phyloP scores from a whole-genome alignment of 148 eudicot genomes.

The Pharnaceum exiguum region DNA sequence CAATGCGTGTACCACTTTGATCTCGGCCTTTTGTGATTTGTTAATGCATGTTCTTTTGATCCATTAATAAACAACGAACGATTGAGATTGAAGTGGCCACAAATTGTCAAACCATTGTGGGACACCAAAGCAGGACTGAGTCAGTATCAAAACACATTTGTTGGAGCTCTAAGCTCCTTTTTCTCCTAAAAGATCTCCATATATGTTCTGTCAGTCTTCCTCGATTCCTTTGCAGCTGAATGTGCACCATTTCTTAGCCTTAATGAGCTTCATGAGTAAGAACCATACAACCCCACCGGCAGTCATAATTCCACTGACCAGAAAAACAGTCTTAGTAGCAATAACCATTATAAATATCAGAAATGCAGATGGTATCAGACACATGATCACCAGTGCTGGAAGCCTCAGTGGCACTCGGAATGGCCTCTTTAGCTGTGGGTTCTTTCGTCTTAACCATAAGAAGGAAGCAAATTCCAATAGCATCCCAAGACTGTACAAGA shows the following conservation, averaged over 20 bases:
- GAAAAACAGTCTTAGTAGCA: slow-evolving; percentile 44
- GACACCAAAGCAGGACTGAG: no score
- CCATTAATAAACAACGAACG: no score
- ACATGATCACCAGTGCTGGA: slow-evolving; percentile 37
- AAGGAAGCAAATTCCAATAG: slow-evolving; percentile 48
- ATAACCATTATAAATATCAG: slow-evolving; percentile 49
- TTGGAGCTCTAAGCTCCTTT: no score
- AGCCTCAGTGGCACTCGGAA: slow-evolving; percentile 37
- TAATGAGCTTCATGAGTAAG: slow-evolving; percentile 35
- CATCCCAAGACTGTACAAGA: slow-evolving; percentile 60
- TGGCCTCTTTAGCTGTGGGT: slow-evolving; percentile 38
- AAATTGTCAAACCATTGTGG: no score
- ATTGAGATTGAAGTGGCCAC: no score
- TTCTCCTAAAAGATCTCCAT: not conserved
- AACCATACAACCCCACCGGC: slow-evolving; percentile 45
- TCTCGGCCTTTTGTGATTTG: no score
- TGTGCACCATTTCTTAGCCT: slow-evolving; percentile 34
- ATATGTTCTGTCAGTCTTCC: slow-evolving; percentile 14
- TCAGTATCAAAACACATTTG: no score
- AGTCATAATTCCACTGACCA: slow-evolving; percentile 53
- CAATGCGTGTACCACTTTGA: no score
- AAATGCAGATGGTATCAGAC: slow-evolving; percentile 51
- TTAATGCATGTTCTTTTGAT: no score
- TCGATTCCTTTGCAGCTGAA: slow-evolving; percentile 26
- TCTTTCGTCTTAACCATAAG: slow-evolving; percentile 46